Conservation (phyloP, 495 filamentous ascomycete genomes). For the Sordaria brevicollis region DNA sequence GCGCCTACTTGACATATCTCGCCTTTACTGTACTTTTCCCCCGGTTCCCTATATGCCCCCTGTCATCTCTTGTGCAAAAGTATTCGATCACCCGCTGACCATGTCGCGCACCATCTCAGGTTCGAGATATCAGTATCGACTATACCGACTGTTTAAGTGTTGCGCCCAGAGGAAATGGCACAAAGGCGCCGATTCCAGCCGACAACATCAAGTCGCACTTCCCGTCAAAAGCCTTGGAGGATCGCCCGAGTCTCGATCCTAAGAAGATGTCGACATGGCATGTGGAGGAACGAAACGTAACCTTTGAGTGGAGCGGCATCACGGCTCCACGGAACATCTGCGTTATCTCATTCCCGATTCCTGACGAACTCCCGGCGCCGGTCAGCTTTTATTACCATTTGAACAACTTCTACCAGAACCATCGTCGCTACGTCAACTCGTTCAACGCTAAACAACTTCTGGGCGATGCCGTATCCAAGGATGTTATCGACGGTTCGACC, state of each 20-base stretch:
- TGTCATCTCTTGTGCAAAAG: background rate
- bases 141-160: conserved; percentile 63
- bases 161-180: conserved; percentile 30
- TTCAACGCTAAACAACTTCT: conserved; percentile 74
- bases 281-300: conserved; percentile 7
- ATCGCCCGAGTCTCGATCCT: conserved; percentile 19
- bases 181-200: conserved; percentile 34
- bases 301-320: conserved; percentile 12
- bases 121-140: conserved; percentile 83
- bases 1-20: conserved; percentile 24
- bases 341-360: conserved; percentile 64
- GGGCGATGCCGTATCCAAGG: conserved; percentile 52
- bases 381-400: conserved; percentile 89
- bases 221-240: conserved; percentile 30
- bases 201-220: conserved; percentile 55
- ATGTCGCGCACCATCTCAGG: conserved; percentile 37
- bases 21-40: conserved; percentile 18
- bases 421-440: conserved; percentile 88
- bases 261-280: conserved; percentile 21
- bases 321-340: conserved; percentile 34
- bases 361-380: conserved; percentile 64
- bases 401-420: conserved; percentile 98
- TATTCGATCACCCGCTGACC: conserved; percentile 21
- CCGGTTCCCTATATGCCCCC: background rate
- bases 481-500: conserved; percentile 50